Evolutionary conservation across 768 basidiomycete species (phyloP), one percentile per base, ranked within the genome.

Genomic region (Psilocybe azurescens): DNA sequence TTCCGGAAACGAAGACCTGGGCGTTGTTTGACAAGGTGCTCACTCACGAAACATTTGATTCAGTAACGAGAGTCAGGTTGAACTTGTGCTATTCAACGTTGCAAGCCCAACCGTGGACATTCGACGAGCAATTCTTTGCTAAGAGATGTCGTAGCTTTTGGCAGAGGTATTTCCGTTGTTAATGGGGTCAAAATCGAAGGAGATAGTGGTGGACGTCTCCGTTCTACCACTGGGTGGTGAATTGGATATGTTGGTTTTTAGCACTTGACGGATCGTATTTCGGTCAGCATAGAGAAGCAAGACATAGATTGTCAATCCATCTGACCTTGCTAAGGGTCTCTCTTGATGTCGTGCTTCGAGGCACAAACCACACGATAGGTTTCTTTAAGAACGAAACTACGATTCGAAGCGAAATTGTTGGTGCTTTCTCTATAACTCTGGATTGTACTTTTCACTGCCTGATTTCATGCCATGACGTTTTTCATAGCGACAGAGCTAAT

Each of bases 401-500:
- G 24, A 24, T 2, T 24, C 24, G 24, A 24, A 24, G 24, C 24
- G 24, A 24, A 24, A 24, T 2, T 24, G 24, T 24, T 24, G 24
- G 24, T 24, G 24, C 24, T 24, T 24, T 24, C 24, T 24, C 24
- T 24, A 24, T 24, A 24, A 24, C 24, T 24, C 24, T 24, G 24
- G 24, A 24, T 24, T 24, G 24, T 24, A 24, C 0, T 24, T 24
- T 24, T 24, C 24, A 24, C 24, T 24, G 24, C 2, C 24, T 24
- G 24, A 24, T 24, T 24, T 24, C 65, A 76, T 51, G 65, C 67
- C 76, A 78, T 77, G 51, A 94, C 90, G 53, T 80, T 86, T 75
- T 95, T 95, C 85, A 89, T 89, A 49, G 93, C 93, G 5, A 94
- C 91, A 8, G 86, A 80, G 63, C 90, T 93, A n/a, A 84, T 77